Conservation (phyloP, 345 rosid species). For the Eucalyptus rudis region DNA sequence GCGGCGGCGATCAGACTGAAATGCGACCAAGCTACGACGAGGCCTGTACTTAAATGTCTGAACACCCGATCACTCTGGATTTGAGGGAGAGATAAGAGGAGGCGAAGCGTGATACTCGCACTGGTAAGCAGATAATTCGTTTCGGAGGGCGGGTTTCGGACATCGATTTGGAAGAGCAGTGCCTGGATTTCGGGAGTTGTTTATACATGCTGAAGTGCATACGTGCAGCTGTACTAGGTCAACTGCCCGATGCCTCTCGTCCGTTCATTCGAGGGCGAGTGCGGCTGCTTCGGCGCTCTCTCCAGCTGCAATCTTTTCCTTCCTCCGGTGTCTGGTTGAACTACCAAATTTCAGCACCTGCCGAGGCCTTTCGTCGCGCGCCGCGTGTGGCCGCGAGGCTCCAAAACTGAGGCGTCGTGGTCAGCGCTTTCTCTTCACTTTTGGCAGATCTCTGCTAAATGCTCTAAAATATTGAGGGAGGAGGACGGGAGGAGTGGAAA, state of each 20-base stretch:
- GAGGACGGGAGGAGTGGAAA: background rate
- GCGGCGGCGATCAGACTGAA: background rate
- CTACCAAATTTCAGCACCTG: background rate
- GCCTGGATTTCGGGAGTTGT: background rate
- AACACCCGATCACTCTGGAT: background rate
- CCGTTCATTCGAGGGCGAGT: background rate
- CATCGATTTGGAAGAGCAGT: background rate
- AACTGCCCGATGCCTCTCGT: background rate
- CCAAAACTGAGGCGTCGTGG: background rate
- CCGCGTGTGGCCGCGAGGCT: background rate
- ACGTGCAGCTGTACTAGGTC: background rate
- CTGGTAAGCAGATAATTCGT: background rate
- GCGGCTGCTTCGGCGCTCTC: background rate
- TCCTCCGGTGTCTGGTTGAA: background rate
- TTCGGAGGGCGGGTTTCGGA: background rate
- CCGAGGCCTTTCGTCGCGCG: background rate
- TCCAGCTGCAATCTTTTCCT: background rate
- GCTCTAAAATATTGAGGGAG: background rate
- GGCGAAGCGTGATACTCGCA: background rate
- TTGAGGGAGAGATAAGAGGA: background rate
- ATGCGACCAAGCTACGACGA: accelerated
- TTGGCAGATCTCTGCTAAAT: background rate
- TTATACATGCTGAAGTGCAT: background rate
- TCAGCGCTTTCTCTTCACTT: background rate
- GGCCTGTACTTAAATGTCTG: background rate